phyloP scores from a whole-genome alignment of 768 basidiomycete genomes.

The Termitomyces sp. region DNA sequence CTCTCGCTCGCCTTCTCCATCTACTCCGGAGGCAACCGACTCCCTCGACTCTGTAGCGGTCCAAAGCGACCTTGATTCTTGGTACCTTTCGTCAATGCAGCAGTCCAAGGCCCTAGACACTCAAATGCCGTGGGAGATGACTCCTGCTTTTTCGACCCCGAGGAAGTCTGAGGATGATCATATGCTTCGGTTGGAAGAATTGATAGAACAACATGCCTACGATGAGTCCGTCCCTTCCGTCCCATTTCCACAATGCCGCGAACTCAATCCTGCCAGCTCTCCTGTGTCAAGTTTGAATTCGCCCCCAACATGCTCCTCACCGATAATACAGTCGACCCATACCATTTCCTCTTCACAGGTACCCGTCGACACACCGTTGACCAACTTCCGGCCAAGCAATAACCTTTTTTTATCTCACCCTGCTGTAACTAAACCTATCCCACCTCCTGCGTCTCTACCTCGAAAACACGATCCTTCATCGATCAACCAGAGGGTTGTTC shows the following conservation, averaged over 20 bases:
- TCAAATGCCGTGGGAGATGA: slow-evolving; percentile 38
- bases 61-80: slow-evolving; percentile 47
- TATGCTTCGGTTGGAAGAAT: slow-evolving; percentile 67
- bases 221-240: slow-evolving; percentile 53
- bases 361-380: slow-evolving; percentile 16
- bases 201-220: slow-evolving; percentile 70
- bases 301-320: slow-evolving; percentile 25
- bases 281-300: slow-evolving; percentile 27
- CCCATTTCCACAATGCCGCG: slow-evolving; percentile 3
- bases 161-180: slow-evolving; percentile 45
- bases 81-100: slow-evolving; percentile 46
- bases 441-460: slow-evolving; percentile 56
- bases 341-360: slow-evolving; percentile 12
- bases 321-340: slow-evolving; percentile 22
- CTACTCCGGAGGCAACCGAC: slow-evolving; percentile 62
- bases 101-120: slow-evolving; percentile 33
- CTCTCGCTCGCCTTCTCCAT: slow-evolving; percentile 71
- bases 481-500: slow-evolving; percentile 54
- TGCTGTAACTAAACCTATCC: slow-evolving; percentile 55
- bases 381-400: slow-evolving; percentile 22
- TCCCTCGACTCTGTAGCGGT: slow-evolving; percentile 40
- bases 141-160: slow-evolving; percentile 30
- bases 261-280: slow-evolving; percentile 22
- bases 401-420: slow-evolving; percentile 28
- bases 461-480: slow-evolving; percentile 49